A percentile compares a stretch with the other conserved stretches of the same genome.
phyloP scores from a whole-genome alignment of 306 rosid genomes.

The Inga laurina region DNA sequence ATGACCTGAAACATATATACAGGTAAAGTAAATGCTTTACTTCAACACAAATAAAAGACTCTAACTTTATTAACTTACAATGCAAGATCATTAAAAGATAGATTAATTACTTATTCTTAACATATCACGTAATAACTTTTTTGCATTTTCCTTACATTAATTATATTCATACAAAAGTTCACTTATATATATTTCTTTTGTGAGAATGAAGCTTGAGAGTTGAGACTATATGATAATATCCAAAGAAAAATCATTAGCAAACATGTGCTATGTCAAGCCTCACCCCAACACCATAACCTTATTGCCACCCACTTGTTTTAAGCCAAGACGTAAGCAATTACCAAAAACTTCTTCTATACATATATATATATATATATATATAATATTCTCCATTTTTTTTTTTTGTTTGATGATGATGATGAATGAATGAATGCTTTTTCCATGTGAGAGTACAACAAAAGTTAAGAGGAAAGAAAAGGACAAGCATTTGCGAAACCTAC shows the following conservation, averaged over 20 bases:
- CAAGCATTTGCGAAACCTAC: conserved; percentile 46
- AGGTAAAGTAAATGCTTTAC: background rate
- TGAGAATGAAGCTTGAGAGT: background rate
- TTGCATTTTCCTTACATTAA: background rate
- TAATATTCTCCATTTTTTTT: conserved; percentile 11
- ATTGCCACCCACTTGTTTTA: background rate
- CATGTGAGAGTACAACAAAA: conserved; percentile 74
- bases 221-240: background rate
- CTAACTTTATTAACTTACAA: background rate
- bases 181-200: background rate
- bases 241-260: background rate
- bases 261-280: conserved; percentile 18
- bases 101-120: background rate
- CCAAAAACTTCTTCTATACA: background rate
- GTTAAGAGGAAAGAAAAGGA: conserved; percentile 57
- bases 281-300: conserved; percentile 12
- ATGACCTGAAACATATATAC: background rate
- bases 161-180: background rate
- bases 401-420: background rate
- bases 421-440: conserved; percentile 24
- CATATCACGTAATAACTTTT: background rate
- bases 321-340: conserved; percentile 2
- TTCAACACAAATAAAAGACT: background rate
- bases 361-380: background rate
- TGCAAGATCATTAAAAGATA: background rate